These are phyloP conservation scores for Penicillium hesseltinei DNA, from an alignment of 2,329 filamentous ascomycete species.

Conservation along the genomic window DNA sequence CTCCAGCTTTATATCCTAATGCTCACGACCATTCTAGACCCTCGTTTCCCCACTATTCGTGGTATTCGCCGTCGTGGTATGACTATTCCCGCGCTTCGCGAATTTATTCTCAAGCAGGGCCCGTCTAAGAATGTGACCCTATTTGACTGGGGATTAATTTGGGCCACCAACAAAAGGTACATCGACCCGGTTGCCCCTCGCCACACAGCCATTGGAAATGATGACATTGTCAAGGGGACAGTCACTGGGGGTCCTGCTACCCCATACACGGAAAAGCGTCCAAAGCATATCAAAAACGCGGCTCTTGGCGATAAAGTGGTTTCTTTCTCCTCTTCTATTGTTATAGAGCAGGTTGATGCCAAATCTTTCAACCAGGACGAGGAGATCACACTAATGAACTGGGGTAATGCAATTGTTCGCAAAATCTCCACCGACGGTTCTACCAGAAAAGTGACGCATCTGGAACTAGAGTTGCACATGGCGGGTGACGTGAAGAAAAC, in stretches of 20 bases:
- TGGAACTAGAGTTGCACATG: slow-evolving; percentile 81
- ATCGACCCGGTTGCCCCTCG: slow-evolving; percentile 74
- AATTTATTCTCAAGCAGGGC: slow-evolving; percentile 52
- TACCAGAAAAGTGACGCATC: slow-evolving; percentile 59
- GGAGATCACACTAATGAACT: slow-evolving; percentile 94
- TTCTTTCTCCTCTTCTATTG: too few relatives aligned
- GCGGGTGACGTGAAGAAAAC: slow-evolving; percentile 92
- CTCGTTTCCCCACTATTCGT: slow-evolving; percentile 42
- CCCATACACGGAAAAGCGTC: too few relatives aligned
- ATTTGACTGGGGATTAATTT: slow-evolving; percentile 51
- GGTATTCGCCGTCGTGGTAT: slow-evolving; percentile 51
- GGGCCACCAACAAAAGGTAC: slow-evolving; percentile 70
- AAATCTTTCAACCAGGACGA: slow-evolving; percentile 74
- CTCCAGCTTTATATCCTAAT: too few relatives aligned
- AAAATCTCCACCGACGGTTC: slow-evolving; percentile 49
- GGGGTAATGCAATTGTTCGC: slow-evolving; percentile 64
- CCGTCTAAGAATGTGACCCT: slow-evolving; percentile 50
- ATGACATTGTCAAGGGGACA: slow-evolving; percentile 50
- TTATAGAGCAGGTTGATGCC: too few relatives aligned
- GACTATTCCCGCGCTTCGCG: slow-evolving; percentile 48
- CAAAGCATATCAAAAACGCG: too few relatives aligned
- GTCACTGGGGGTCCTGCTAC: slow-evolving; percentile 3
- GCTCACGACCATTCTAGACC: too few relatives aligned
- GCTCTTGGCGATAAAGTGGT: too few relatives aligned
- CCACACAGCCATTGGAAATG: slow-evolving; percentile 62